These are phyloP conservation scores for Punica granatum DNA, from an alignment of 345 rosid species.

Conservation along the genomic window DNA sequence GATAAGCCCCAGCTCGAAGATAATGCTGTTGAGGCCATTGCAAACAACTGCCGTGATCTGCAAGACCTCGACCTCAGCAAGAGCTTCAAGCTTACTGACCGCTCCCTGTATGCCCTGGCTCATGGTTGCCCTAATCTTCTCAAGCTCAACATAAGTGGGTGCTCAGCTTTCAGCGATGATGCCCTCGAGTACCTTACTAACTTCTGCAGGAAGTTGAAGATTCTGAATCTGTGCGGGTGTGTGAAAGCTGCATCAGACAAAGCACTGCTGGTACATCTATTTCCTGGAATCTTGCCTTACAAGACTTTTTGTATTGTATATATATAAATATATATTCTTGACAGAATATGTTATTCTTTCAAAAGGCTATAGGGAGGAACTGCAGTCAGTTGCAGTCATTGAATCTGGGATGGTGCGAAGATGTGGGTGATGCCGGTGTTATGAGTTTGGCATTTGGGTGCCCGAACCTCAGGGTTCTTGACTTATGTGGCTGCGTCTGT, in stretches of 20 bases:
- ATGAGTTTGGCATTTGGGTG: constrained; percentile 83
- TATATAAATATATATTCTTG: no score
- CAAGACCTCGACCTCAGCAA: constrained; percentile 92
- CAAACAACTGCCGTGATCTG: constrained; percentile 69
- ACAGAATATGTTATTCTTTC: constrained; percentile 1
- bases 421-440: constrained; percentile 78
- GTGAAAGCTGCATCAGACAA: constrained; percentile 68
- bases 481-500: constrained; percentile 71
- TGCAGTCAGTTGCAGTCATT: constrained; percentile 62
- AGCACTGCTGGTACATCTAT: constrained; percentile 59
- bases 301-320: not conserved
- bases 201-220: constrained; percentile 55
- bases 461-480: constrained; percentile 72
- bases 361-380: constrained; percentile 81
- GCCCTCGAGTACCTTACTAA: constrained; percentile 53
- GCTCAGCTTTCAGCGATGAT: constrained; percentile 60
- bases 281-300: not conserved
- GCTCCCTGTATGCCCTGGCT: constrained; percentile 62
- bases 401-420: constrained; percentile 95
- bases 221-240: constrained; percentile 87
- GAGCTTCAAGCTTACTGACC: constrained; percentile 80
- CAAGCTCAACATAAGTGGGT: constrained; percentile 90
- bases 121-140: constrained; percentile 74
- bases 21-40: constrained; percentile 68
- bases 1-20: constrained; percentile 89